Evolutionary conservation across 179 eudicot species (phyloP).

Genomic region (Silene noctiflora): DNA sequence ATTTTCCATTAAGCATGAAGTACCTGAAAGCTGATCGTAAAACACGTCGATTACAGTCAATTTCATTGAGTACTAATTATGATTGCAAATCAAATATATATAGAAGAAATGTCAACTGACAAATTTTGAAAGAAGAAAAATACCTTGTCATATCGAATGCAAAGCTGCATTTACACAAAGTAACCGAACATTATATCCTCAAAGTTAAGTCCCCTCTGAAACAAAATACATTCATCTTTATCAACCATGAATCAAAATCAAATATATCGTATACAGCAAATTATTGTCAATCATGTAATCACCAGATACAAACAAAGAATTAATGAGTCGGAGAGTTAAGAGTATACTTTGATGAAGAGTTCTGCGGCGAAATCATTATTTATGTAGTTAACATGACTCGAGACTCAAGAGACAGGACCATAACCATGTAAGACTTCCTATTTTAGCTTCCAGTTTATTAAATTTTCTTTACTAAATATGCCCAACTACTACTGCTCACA

Average conservation of each 20-base stretch:
- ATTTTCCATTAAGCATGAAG: constrained; percentile 38
- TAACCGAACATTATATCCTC: constrained; percentile 24
- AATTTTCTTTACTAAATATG: not conserved
- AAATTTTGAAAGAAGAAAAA: not conserved
- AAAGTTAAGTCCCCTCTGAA: constrained; percentile 5
- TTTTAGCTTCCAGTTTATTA: not conserved
- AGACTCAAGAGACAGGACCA: not conserved
- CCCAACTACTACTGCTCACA: constrained; percentile 22
- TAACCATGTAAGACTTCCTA: not conserved
- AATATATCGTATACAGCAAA: not conserved
- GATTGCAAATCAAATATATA: no score
- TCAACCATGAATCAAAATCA: not conserved
- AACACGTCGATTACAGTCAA: not conserved
- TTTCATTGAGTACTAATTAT: no score
- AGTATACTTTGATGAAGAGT: not conserved
- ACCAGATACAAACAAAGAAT: constrained; percentile 1
- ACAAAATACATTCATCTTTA: not conserved
- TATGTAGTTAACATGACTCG: not conserved
- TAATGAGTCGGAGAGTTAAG: not conserved
- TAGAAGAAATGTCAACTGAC: no score
- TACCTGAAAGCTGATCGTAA: constrained; percentile 32
- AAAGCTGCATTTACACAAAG: not conserved
- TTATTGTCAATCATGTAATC: not conserved
- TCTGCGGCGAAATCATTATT: not conserved
- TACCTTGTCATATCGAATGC: not conserved